phyloP scores from a whole-genome alignment of 2,329 filamentous ascomycete species.

The Nigrospora osmanthi region DNA sequence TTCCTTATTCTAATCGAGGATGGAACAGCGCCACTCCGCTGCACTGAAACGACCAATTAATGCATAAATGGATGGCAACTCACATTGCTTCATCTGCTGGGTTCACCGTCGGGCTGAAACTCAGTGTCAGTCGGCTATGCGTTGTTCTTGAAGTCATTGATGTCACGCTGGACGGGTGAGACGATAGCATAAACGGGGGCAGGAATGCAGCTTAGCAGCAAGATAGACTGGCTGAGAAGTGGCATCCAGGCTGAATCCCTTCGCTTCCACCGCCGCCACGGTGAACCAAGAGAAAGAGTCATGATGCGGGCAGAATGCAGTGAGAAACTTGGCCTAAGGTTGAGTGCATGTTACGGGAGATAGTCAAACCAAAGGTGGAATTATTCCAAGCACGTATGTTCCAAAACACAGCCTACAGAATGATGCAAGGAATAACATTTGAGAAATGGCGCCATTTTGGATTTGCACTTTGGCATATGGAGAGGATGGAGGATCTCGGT shows the following conservation, averaged over 20 bases:
- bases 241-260: neutral
- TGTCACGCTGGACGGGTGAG: neutral
- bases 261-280: neutral
- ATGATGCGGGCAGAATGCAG: neutral
- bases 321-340: neutral
- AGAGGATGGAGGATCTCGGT: neutral
- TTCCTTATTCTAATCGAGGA: neutral
- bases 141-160: neutral
- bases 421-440: neutral
- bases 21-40: neutral
- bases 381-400: neutral
- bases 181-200: neutral
- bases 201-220: neutral
- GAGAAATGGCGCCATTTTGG: neutral
- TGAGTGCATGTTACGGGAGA: neutral
- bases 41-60: neutral
- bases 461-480: neutral
- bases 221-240: neutral
- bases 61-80: neutral
- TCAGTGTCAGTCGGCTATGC: neutral
- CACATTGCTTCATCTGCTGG: neutral
- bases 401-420: neutral
- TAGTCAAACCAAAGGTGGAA: neutral
- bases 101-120: neutral
- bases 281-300: neutral